These are phyloP conservation scores for Hygrophorus pudorinus DNA, from an alignment of 768 basidiomycete species.

Conservation along the genomic window DNA sequence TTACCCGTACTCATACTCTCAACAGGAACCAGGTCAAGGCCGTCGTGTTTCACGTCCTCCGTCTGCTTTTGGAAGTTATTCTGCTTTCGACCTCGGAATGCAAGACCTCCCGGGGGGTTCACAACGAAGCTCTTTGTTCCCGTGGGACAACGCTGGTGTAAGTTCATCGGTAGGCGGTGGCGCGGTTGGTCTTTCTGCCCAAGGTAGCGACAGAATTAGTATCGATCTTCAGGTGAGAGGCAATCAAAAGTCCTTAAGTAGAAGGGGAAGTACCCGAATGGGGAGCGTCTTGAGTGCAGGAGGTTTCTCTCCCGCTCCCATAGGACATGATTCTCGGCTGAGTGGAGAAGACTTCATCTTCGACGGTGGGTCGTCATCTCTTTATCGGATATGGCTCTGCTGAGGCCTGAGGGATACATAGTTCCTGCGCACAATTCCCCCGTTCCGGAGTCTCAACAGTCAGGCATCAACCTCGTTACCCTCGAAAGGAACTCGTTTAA, in stretches of 20 bases:
- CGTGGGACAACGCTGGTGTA: conserved; percentile 74
- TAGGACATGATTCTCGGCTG: conserved; percentile 29
- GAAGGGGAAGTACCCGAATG: conserved; percentile 44
- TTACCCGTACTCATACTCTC: neutral
- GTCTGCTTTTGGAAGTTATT: conserved; percentile 38
- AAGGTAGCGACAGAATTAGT: conserved; percentile 33
- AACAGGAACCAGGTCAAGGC: conserved; percentile 81
- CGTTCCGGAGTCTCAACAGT: conserved; percentile 37
- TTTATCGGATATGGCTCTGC: conserved; percentile 12
- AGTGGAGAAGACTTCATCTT: conserved; percentile 57
- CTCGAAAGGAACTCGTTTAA: conserved; percentile 73
- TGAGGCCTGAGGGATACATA: conserved; percentile 7
- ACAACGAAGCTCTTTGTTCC: conserved; percentile 64
- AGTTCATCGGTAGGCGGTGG: conserved; percentile 46
- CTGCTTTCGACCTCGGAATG: conserved; percentile 34
- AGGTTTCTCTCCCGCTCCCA: conserved; percentile 42
- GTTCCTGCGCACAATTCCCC: conserved; percentile 16
- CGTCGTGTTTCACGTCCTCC: conserved; percentile 56
- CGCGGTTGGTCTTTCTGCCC: conserved; percentile 17
- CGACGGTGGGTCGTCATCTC: conserved; percentile 36
- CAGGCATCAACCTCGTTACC: conserved; percentile 44
- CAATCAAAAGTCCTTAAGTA: conserved; percentile 39
- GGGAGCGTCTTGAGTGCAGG: conserved; percentile 31
- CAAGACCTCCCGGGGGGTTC: conserved; percentile 36
- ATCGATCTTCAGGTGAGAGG: conserved; percentile 43